Percentiles rank a stretch among this genome's conserved stretches.
phyloP scores from a whole-genome alignment of 768 basidiomycete genomes.

The Pulveroboletus sp. region DNA sequence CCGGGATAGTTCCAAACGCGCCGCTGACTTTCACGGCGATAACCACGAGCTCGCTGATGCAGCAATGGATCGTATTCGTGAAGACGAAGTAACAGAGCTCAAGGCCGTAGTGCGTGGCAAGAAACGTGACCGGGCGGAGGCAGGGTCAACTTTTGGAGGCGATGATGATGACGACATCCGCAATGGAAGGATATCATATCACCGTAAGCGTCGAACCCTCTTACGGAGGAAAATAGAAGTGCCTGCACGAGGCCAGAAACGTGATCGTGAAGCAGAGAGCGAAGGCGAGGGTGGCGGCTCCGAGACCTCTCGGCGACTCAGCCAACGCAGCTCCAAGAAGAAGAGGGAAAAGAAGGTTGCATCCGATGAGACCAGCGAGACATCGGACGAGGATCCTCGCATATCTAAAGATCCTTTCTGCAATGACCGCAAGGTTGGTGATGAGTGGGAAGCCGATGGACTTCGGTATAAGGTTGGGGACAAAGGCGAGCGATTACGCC shows the following conservation, averaged over 20 bases:
- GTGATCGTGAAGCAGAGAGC: conserved; percentile 53
- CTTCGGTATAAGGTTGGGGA: conserved; percentile 68
- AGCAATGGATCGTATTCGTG: conserved; percentile 38
- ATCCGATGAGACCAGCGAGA: conserved; percentile 42
- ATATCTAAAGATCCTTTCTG: conserved; percentile 51
- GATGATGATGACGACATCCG: conserved; percentile 45
- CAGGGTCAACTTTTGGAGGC: conserved; percentile 67
- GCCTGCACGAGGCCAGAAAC: conserved; percentile 56
- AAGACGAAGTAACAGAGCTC: conserved; percentile 41
- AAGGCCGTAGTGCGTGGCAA: conserved; percentile 46
- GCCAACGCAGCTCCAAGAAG: conserved; percentile 37
- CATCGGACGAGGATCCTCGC: conserved; percentile 47
- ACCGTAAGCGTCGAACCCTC: conserved; percentile 57
- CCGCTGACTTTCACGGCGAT: conserved; percentile 47
- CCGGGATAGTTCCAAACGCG: conserved; percentile 41
- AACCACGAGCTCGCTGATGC: conserved; percentile 38
- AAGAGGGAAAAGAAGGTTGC: conserved; percentile 50
- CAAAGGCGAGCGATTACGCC: conserved; percentile 67
- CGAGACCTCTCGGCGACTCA: conserved; percentile 8
- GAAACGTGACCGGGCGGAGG: conserved; percentile 76
- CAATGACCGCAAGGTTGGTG: conserved; percentile 60
- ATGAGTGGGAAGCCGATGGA: conserved; percentile 75
- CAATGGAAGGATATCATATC: conserved; percentile 42
- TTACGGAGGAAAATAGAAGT: conserved; percentile 52
- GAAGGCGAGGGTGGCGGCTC: conserved; percentile 18